A percentile compares a stretch with the other conserved stretches of the same genome.
These are phyloP conservation scores for Trichomonas vaginalis DNA, from an alignment of 208 protist species.

Conservation along the genomic window DNA sequence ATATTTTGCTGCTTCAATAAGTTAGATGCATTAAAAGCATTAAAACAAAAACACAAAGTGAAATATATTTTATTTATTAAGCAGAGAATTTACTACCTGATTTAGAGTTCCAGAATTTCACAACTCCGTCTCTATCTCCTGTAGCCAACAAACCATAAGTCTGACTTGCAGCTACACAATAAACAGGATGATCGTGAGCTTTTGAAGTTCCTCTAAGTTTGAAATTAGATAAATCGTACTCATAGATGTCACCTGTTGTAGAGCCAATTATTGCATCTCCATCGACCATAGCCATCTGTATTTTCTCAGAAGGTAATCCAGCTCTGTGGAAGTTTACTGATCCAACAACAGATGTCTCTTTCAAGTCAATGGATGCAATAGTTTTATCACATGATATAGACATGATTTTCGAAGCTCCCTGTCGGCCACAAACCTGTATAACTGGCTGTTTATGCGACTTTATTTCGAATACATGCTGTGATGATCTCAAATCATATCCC, in stretches of 20 bases:
- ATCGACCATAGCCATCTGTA: neutral
- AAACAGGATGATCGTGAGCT: neutral
- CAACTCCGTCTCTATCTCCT: neutral
- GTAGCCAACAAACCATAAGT: neutral
- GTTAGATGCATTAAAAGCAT: neutral
- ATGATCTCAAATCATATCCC: neutral
- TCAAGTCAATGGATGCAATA: neutral
- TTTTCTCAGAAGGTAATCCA: neutral
- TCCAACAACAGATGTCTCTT: neutral
- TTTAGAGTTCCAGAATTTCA: neutral
- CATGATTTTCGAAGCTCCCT: neutral
- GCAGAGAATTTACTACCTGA: no score
- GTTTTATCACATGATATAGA: neutral
- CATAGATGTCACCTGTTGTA: neutral
- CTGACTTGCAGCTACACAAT: neutral
- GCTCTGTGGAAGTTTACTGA: neutral
- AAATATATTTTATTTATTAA: neutral
- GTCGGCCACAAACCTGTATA: neutral
- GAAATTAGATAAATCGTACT: neutral
- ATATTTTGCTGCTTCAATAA: no score
- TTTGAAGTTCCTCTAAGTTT: neutral
- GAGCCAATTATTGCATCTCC: neutral
- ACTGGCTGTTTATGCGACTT: neutral
- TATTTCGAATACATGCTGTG: neutral
- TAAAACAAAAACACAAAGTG: neutral